Evolutionary conservation across 2,329 filamentous ascomycete species (phyloP), one percentile per base, ranked within the genome.

Genomic region (Xylaria sp.): DNA sequence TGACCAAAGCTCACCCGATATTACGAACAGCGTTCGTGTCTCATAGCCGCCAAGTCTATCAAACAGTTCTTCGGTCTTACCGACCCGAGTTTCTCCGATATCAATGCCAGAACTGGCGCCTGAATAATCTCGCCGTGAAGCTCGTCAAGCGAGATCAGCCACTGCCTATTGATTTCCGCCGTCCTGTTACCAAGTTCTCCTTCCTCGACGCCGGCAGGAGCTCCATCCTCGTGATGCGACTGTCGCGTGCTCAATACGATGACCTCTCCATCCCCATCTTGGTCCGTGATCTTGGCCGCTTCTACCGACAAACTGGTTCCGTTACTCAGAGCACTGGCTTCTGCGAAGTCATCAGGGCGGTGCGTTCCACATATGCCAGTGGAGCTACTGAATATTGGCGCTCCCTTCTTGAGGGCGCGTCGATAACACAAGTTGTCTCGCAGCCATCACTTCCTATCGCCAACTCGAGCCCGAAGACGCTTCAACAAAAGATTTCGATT

Each of bases 11-110:
- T 39, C 85, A 87, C 47, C 81, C 84, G 0, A 84, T 86, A 31
- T 79, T 89, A 7, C 83, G 86, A 25, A 87, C 87, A 0, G 81
- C 83, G 0, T 89, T 89, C 61, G 78, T 84, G 2, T 75, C 79
- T 0, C 80, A 85, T 53, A 79, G 81, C 11, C 79, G 83, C 6
- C 79, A 78, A 2, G 77, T 86, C 0, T 85, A 83, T 69, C 85
- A 87, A 72, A 82, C 83, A 0, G 80, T 83, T 38, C 73, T 85
- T 39, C 80, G 80, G 54, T 78, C 79, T 2, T 81, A 79, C 69
- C 76, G 73, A 1, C 78, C 83, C 0, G 79, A 83, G 1, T 86
- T 86, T 67, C 75, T 79, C 63, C 79, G 79, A 2, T 75, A 80
- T n/a, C 74, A 79, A 15, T 84, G 80, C 51, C 77, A 81, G 0